A percentile compares a stretch with the other conserved stretches of the same genome.
Evolutionary conservation across 352 stramenopile species (phyloP).

Genomic region (Pythium vanterpoolii): DNA sequence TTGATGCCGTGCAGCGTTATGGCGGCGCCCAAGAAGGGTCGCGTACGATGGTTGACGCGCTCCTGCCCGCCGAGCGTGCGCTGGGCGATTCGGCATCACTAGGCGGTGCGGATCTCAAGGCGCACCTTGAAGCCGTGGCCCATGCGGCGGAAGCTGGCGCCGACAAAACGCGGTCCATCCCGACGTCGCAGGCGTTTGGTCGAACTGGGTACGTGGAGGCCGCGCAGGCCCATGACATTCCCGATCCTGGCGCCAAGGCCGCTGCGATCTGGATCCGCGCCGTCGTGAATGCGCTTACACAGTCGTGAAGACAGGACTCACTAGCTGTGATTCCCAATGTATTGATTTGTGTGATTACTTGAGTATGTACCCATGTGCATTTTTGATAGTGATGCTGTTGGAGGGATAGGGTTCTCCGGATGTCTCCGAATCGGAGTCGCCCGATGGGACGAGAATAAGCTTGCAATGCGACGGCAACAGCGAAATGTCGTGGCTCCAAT

Average conservation of each 20-base stretch:
- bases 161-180: constrained; percentile 90
- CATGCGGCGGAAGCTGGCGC: constrained; percentile 82
- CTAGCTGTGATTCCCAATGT: too few relatives aligned
- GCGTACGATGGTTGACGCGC: constrained; percentile 96
- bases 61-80: constrained; percentile 84
- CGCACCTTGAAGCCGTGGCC: constrained; percentile 49
- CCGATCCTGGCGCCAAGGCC: constrained; percentile 94
- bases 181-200: constrained; percentile 65
- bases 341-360: not conserved
- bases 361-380: not conserved
- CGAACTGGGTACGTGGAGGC: constrained; percentile 88
- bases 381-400: not conserved
- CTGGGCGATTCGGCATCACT: constrained; percentile 25
- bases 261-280: constrained; percentile 88
- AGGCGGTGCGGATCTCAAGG: constrained; percentile 19
- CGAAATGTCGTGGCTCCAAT: not conserved
- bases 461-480: not conserved
- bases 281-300: constrained; percentile 38
- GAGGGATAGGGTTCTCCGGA: not conserved
- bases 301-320: not conserved
- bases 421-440: not conserved
- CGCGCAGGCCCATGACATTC: constrained; percentile 81
- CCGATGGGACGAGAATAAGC: not conserved
- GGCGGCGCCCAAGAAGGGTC: constrained; percentile 92
- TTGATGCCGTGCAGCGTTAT: constrained; percentile 85